Percentiles rank a stretch among this genome's conserved stretches.
phyloP scores from a whole-genome alignment of 257 asterid species.

The Sherardia arvensis region DNA sequence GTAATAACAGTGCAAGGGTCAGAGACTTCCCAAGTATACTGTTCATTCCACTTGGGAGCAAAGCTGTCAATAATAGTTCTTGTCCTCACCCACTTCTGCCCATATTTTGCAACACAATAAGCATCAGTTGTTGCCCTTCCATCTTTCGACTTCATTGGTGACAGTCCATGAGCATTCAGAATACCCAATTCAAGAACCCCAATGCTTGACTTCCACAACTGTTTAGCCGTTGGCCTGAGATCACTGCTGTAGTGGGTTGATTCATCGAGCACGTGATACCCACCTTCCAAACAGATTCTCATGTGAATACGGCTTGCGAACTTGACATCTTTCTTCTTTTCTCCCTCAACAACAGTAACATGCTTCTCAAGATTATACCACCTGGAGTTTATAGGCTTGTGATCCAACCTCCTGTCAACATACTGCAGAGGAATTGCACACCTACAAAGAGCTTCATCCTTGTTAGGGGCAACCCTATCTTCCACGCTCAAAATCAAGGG shows the following conservation, averaged over 20 bases:
- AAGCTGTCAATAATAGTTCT: constrained; percentile 41
- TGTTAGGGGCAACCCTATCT: constrained; percentile 36
- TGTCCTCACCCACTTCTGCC: constrained; percentile 46
- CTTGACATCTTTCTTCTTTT: constrained; percentile 34
- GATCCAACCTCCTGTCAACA: constrained; percentile 38
- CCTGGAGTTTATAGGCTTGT: constrained; percentile 27
- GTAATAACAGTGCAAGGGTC: constrained; percentile 48
- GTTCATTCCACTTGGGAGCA: constrained; percentile 45
- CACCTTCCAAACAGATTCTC: constrained; percentile 46
- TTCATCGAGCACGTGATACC: constrained; percentile 44
- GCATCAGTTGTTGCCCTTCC: constrained; percentile 42
- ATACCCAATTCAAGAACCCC: constrained; percentile 44
- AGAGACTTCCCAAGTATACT: constrained; percentile 46
- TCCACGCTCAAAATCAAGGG: constrained; percentile 38
- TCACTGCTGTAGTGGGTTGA: constrained; percentile 48
- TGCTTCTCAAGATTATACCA: constrained; percentile 44
- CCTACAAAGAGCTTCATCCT: constrained; percentile 37
- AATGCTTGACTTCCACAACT: constrained; percentile 38
- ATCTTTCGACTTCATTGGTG: constrained; percentile 40
- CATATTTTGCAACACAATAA: constrained; percentile 44
- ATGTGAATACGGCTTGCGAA: constrained; percentile 41
- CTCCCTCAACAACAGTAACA: constrained; percentile 33
- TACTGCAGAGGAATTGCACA: constrained; percentile 28
- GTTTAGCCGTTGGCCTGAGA: constrained; percentile 43
- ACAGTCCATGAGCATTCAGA: constrained; percentile 33